Conservation (phyloP, 2,329 filamentous ascomycete species). For the Colletotrichum scovillei region DNA sequence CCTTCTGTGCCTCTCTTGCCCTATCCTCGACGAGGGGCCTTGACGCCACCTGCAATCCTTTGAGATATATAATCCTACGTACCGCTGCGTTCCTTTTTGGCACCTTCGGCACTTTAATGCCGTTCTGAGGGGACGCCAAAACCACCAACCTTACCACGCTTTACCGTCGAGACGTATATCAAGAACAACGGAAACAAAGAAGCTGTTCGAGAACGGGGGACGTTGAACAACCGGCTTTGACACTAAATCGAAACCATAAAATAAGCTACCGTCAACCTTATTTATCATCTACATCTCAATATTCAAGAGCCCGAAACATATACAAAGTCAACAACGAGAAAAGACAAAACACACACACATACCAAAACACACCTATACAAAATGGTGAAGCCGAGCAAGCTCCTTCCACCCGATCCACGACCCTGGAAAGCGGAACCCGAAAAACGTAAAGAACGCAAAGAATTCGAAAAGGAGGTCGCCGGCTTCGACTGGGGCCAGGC, state of each 20-base stretch:
- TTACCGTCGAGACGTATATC: neutral
- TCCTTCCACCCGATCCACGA: constrained; percentile 42
- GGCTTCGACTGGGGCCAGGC: constrained; percentile 56
- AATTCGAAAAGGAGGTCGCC: constrained; percentile 50
- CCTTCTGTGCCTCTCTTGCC: too few species aligned
- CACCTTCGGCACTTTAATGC: neutral
- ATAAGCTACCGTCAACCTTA: neutral
- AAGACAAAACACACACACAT: neutral
- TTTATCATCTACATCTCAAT: neutral
- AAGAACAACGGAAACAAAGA: neutral
- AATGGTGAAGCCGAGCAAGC: constrained; percentile 35
- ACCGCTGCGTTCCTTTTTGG: neutral
- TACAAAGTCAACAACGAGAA: neutral
- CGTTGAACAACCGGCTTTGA: neutral
- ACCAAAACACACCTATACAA: neutral
- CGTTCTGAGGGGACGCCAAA: neutral
- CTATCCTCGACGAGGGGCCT: neutral
- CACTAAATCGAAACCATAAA: neutral
- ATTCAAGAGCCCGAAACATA: neutral
- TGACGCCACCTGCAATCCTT: constrained; percentile 15
- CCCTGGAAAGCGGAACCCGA: constrained; percentile 53
- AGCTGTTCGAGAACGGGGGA: neutral
- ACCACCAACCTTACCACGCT: neutral
- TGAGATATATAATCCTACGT: constrained; percentile 9
- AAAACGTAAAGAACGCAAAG: constrained; percentile 49